Evolutionary conservation across 805 yeast genomes (phyloP).

Genomic region (Yamadazyma insecticola): DNA sequence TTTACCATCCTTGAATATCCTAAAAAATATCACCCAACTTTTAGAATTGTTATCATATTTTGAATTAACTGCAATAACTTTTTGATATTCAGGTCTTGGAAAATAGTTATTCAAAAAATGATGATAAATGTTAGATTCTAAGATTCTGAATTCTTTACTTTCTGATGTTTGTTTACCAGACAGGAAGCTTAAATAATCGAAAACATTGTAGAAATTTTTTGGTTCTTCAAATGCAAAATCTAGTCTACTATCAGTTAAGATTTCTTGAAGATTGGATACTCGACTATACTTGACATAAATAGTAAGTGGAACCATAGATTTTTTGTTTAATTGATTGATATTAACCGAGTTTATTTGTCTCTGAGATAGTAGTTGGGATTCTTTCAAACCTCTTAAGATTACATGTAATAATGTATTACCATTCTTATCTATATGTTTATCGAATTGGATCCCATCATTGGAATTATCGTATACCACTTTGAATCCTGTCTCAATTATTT

Average conservation of each 20-base stretch:
- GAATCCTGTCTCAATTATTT: slow-evolving; percentile 45
- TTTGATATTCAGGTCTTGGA: slow-evolving; percentile 11
- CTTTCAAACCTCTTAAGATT: slow-evolving; percentile 45
- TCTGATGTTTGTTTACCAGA: slow-evolving; percentile 20
- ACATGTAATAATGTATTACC: slow-evolving; percentile 80
- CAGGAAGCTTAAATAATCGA: slow-evolving; percentile 34
- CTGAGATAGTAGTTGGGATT: slow-evolving; percentile 19
- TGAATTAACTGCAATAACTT: slow-evolving; percentile 28
- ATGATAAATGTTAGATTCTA: slow-evolving; percentile 18
- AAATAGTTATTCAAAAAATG: slow-evolving; percentile 17
- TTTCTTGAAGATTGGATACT: slow-evolving; percentile 47
- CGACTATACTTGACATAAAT: slow-evolving; percentile 67
- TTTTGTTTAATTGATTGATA: slow-evolving; percentile 57
- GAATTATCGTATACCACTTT: slow-evolving; percentile 37
- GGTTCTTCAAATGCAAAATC: slow-evolving; percentile 30
- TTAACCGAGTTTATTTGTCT: slow-evolving; percentile 28
- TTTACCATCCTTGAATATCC: slow-evolving; percentile 2
- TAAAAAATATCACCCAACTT: slow-evolving; percentile 31
- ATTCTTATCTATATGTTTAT: slow-evolving; percentile 63
- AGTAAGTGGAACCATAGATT: slow-evolving; percentile 65
- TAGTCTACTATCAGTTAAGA: slow-evolving; percentile 49
- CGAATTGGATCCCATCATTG: slow-evolving; percentile 36
- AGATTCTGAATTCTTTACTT: slow-evolving; percentile 15
- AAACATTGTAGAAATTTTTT: slow-evolving; percentile 28
- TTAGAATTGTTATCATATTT: slow-evolving; percentile 24